A percentile compares a stretch with the other conserved stretches of the same genome.
phyloP scores from a whole-genome alignment of 2,329 filamentous ascomycete genomes.

The Botrytis hyacinthi region DNA sequence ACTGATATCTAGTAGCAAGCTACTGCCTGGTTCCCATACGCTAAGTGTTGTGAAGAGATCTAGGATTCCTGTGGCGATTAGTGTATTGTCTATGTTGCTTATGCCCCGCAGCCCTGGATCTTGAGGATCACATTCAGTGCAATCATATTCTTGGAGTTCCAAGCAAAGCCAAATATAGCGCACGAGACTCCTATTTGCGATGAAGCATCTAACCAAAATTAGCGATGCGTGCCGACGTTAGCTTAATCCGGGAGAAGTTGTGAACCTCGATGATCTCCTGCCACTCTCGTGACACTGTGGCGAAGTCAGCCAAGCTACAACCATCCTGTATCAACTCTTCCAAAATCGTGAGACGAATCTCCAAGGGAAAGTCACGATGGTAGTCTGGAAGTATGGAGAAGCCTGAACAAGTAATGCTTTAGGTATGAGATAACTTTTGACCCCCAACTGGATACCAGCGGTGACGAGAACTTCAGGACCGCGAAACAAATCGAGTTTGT shows the following conservation, averaged over 20 bases:
- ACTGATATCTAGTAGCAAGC: neutral
- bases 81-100: neutral
- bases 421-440: slow-evolving; percentile 9
- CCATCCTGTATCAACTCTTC: neutral
- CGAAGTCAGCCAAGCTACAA: neutral
- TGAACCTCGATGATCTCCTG: neutral
- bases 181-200: neutral
- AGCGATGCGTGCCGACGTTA: neutral
- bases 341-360: neutral
- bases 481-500: slow-evolving; percentile 4
- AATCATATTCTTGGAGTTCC: neutral
- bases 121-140: neutral
- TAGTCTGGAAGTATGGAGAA: slow-evolving; percentile 21
- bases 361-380: neutral
- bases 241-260: neutral
- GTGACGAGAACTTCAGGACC: slow-evolving; percentile 17
- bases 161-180: neutral
- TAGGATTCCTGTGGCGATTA: neutral
- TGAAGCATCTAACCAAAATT: neutral
- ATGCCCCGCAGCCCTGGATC: neutral
- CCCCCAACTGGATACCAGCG: neutral
- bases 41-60: neutral
- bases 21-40: neutral
- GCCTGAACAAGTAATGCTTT: slow-evolving; percentile 23
- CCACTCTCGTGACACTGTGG: neutral